phyloP scores from a whole-genome alignment of 306 rosid genomes.

The Abrus precatorius region DNA sequence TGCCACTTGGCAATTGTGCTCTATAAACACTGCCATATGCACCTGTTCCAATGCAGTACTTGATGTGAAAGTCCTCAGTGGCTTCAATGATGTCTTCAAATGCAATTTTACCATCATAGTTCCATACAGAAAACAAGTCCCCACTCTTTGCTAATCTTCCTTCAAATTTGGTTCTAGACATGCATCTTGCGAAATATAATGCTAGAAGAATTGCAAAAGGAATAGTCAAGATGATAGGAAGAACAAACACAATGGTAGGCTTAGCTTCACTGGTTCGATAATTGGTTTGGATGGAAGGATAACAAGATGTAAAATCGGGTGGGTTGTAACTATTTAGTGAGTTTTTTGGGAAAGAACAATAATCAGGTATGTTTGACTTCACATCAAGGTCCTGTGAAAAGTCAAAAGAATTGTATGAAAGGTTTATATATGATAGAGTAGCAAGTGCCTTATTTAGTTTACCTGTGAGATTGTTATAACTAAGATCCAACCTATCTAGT shows the following conservation, averaged over 20 bases:
- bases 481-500: neutral
- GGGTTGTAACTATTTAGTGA: neutral
- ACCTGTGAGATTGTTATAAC: conserved; percentile 17
- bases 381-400: neutral
- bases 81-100: conserved; percentile 37
- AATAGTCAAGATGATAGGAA: neutral
- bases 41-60: conserved; percentile 5
- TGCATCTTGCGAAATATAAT: neutral
- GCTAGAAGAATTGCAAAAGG: neutral
- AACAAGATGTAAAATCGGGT: neutral
- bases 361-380: too few relatives aligned
- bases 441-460: conserved; percentile 11
- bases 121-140: conserved; percentile 21
- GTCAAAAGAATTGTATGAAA: conserved; percentile 29
- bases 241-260: too few relatives aligned
- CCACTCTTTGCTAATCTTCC: neutral
- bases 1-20: neutral
- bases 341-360: neutral
- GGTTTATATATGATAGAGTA: neutral
- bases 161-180: neutral
- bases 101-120: conserved; percentile 32
- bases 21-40: conserved; percentile 2
- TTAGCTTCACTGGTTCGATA: neutral
- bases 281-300: neutral
- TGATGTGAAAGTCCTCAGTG: conserved; percentile 21